Evolutionary conservation across 306 rosid genomes (phyloP).

Genomic region (Acmispon strigosus): DNA sequence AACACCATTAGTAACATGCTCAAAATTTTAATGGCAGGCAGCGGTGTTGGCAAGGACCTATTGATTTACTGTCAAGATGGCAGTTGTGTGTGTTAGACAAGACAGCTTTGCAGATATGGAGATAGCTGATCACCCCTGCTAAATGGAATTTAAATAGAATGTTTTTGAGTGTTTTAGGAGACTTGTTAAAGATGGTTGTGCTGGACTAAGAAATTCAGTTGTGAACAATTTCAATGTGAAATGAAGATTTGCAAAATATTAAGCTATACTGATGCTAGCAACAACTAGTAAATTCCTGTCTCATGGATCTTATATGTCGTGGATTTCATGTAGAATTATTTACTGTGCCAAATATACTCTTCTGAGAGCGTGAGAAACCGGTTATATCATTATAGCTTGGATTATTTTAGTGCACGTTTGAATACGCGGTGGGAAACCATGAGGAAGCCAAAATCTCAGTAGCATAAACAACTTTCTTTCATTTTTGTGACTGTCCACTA

Average conservation of each 20-base stretch:
- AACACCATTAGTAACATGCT: conserved; percentile 10
- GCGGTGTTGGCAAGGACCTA: conserved; percentile 62
- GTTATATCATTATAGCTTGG: background rate
- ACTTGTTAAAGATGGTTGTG: conserved; percentile 15
- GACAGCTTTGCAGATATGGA: background rate
- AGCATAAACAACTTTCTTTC: too few species aligned
- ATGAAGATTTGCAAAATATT: background rate
- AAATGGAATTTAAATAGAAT: background rate
- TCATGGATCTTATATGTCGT: conserved; percentile 2
- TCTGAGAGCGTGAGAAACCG: too few species aligned
- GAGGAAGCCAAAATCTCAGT: too few species aligned
- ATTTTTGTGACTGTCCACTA: too few species aligned
- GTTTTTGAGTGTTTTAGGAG: background rate
- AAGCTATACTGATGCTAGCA: background rate
- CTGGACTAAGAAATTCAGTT: background rate
- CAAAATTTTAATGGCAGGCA: conserved; percentile 38
- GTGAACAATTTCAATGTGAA: background rate
- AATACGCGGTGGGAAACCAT: too few species aligned
- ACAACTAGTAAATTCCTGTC: background rate
- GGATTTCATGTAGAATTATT: background rate
- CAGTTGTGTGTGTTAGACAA: background rate
- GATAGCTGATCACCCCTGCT: background rate
- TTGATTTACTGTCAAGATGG: conserved; percentile 28
- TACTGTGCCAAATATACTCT: too few species aligned
- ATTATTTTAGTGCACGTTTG: background rate